phyloP scores from a whole-genome alignment of 228 moss, liverwort and hornwort species.

The Sphagnum fallax region DNA sequence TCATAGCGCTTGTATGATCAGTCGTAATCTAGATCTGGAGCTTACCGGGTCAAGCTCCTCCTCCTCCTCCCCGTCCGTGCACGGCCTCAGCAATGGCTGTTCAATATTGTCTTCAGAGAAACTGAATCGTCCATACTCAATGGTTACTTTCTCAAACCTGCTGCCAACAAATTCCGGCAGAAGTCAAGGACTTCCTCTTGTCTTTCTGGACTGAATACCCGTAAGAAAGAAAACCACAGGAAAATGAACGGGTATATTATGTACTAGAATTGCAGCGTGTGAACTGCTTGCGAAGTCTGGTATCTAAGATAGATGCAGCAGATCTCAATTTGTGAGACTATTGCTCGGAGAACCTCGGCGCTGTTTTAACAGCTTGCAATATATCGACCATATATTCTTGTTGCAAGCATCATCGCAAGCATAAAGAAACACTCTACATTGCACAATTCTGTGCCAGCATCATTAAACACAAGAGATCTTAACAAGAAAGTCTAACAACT shows the following conservation, averaged over 20 bases:
- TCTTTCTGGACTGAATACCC: neutral
- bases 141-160: conserved; percentile 85
- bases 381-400: neutral
- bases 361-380: neutral
- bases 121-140: conserved; percentile 49
- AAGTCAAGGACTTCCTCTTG: neutral
- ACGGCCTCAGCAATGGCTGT: conserved; percentile 38
- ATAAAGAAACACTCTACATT: neutral
- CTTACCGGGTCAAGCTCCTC: neutral
- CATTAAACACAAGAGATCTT: no score
- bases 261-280: neutral
- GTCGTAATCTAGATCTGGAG: no score
- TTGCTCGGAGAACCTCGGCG: no score
- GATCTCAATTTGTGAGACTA: no score
- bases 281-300: neutral
- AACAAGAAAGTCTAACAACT: no score
- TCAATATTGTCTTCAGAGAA: conserved; percentile 47
- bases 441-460: no score
- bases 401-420: no score
- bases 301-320: neutral
- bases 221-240: neutral
- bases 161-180: neutral
- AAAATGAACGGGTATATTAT: neutral
- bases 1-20: no score
- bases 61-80: conserved; percentile 14